These are phyloP conservation scores for Santalum album DNA, from an alignment of 164 flowering plant genomes.

Conservation along the genomic window DNA sequence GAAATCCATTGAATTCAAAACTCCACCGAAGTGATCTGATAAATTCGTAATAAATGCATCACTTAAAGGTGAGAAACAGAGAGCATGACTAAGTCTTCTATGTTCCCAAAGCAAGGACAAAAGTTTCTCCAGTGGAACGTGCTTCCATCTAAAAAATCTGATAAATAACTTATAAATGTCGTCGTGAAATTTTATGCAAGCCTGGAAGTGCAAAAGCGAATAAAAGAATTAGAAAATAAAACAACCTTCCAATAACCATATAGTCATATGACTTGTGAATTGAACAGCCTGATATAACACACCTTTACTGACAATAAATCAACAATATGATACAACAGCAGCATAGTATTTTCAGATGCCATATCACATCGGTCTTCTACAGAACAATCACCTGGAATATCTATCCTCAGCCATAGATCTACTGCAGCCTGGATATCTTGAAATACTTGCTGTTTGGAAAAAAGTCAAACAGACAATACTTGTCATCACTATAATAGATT, in stretches of 20 bases:
- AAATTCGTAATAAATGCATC: slow-evolving; percentile 39
- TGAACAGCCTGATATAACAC: neutral
- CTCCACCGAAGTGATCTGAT: slow-evolving; percentile 42
- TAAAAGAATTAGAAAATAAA: neutral
- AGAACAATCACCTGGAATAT: slow-evolving; percentile 18
- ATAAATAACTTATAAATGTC: slow-evolving; percentile 47
- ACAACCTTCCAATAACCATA: neutral
- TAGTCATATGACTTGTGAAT: neutral
- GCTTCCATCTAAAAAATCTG: slow-evolving; percentile 38
- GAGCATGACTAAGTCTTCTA: slow-evolving; percentile 73
- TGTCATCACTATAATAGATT: neutral
- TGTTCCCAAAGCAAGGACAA: slow-evolving; percentile 56
- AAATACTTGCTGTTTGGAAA: slow-evolving; percentile 39
- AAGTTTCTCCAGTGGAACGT: slow-evolving; percentile 33
- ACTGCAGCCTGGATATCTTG: slow-evolving; percentile 55
- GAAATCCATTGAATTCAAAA: slow-evolving; percentile 27
- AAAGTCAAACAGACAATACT: slow-evolving; percentile 2
- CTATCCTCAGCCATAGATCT: slow-evolving; percentile 39
- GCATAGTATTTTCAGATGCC: slow-evolving; percentile 29
- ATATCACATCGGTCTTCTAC: slow-evolving; percentile 19
- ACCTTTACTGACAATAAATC: slow-evolving; percentile 86
- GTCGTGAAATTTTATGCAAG: slow-evolving; percentile 34
- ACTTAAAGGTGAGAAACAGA: slow-evolving; percentile 63
- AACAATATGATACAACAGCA: slow-evolving; percentile 43
- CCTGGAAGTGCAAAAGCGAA: slow-evolving; percentile 34